Conservation (phyloP, 352 stramenopile species). For the Phytophthora vignae region DNA sequence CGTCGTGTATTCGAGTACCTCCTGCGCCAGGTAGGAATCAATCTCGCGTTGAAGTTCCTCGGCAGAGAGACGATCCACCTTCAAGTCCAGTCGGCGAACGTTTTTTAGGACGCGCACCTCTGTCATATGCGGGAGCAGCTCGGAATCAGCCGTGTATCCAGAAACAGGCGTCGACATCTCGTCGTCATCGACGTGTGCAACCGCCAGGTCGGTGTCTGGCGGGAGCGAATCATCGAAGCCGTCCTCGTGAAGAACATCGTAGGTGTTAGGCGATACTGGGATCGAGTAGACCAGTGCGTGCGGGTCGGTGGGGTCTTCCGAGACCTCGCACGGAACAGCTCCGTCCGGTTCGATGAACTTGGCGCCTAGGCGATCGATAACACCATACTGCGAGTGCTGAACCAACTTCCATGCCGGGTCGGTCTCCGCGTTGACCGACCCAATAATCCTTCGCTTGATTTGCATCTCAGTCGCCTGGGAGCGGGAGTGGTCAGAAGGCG, state of each 20-base stretch:
- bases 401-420: conserved; percentile 3
- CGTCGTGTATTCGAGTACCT: neutral
- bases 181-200: neutral
- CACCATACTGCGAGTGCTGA: conserved; percentile 1
- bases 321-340: neutral
- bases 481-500: neutral
- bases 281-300: neutral
- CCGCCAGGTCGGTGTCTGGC: neutral
- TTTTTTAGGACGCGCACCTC: neutral
- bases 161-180: neutral
- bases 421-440: neutral
- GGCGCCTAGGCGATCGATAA: neutral
- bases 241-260: neutral
- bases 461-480: neutral
- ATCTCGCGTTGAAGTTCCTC: neutral
- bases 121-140: neutral
- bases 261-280: neutral
- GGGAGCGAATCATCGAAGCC: neutral
- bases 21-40: neutral
- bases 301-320: neutral
- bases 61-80: neutral
- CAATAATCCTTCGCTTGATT: neutral
- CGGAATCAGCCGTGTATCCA: neutral
- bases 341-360: neutral
- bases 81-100: neutral